These are phyloP conservation scores for Eragrostis curvula DNA, from an alignment of 176 grass and related monocot species.

Conservation along the genomic window DNA sequence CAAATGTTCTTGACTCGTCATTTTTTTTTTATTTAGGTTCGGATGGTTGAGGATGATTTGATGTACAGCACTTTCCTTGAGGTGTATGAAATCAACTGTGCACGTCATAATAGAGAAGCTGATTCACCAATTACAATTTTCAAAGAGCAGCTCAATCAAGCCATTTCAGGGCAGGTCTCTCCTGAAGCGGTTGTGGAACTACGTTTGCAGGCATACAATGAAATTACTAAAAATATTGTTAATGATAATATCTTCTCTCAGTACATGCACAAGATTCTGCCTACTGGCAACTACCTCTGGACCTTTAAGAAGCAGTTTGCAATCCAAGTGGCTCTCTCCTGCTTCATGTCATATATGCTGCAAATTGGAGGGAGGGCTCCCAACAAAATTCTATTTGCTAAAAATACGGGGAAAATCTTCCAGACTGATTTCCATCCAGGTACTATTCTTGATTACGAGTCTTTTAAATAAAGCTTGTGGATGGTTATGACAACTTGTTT, in stretches of 20 bases:
- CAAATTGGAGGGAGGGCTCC: conserved; percentile 97
- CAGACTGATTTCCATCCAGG: conserved; percentile 99
- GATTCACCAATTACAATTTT: conserved; percentile 96
- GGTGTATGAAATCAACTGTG: conserved; percentile 99
- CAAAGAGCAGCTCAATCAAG: conserved; percentile 98
- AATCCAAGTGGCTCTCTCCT: conserved; percentile 91
- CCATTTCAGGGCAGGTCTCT: conserved; percentile 89
- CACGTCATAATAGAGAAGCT: conserved; percentile 92
- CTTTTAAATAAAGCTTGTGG: conserved; percentile 2
- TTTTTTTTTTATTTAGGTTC: conserved; percentile 74
- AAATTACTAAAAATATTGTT: conserved; percentile 97
- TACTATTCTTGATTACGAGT: conserved; percentile 32
- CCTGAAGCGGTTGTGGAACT: conserved; percentile 91
- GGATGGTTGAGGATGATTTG: conserved; percentile 99
- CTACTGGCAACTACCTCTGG: conserved; percentile 93
- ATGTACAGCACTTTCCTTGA: conserved; percentile 99
- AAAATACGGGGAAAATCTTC: conserved; percentile 99
- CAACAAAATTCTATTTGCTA: conserved; percentile 98
- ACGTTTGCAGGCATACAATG: conserved; percentile 92
- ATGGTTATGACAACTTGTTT: conserved; percentile 36
- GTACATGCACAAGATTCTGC: conserved; percentile 98
- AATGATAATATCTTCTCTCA: conserved; percentile 96
- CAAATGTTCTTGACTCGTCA: conserved; percentile 4
- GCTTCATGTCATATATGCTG: conserved; percentile 97
- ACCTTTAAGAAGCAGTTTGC: conserved; percentile 99